Base-by-base conservation (phyloP, 2,329 filamentous ascomycete species). In the Bipolaris gigantea region DNA sequence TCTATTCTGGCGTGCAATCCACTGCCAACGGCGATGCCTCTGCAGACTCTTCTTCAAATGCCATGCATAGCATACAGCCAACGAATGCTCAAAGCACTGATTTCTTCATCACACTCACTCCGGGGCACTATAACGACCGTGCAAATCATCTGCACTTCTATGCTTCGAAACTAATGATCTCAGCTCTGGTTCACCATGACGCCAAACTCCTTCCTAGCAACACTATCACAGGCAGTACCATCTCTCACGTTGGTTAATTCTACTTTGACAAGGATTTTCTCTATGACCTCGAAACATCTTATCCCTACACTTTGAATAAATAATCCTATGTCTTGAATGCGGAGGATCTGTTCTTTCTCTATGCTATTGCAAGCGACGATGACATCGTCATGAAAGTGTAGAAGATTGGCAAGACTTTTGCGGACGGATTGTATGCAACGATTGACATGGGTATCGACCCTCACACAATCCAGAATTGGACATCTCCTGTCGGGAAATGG, bases 181-280 rank as follows among this genome's bases (percentile, higher is more conserved):
- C 13, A 71, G 69, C 67, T 15, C 68, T 72, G 47, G 65, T 77
- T 36, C 74, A 76, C 53, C 70, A 73, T 53, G 71, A 72, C 43
- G 68, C 64, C 40, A 75, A 70, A 38, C 63, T 77, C 6, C 74
- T 78, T 41, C 60, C 75, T 42, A 84, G 81, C 64, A 81, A 80
- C 49, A 82, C 82, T 53, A 78, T 83, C 57, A 70, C 73, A 36
- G 81, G 77, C 55, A 76, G 77, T 15, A 76, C 73, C 46, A 78
- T 83, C 53, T 79, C 81, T 7, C 85, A 88, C 72, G 78, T 87
- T 35, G 85, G 85, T 16, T 85, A 89, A 68, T 66, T 85, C 46
- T 88, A 85, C 78, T 85, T 85, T 51, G 84, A 88, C 68, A 81
- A 87, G 66, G 75, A 77, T 57, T 79, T 88, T 9, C 79, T 84